phyloP scores from a whole-genome alignment of 208 protist species.

The Acanthamoeba royreba region DNA sequence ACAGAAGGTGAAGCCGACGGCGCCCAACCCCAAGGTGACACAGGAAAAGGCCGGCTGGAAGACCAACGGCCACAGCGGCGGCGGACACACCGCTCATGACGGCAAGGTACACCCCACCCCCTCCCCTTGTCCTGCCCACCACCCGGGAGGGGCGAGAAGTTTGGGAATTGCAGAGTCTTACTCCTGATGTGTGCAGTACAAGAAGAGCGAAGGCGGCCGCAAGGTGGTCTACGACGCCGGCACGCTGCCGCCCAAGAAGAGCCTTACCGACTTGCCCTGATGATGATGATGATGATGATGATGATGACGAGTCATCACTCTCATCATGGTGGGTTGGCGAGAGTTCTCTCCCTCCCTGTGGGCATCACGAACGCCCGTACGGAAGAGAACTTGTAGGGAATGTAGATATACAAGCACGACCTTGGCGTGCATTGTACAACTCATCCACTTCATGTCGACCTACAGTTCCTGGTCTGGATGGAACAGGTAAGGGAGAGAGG shows the following conservation, averaged over 20 bases:
- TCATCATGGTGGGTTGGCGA: no score
- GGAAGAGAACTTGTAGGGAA: no score
- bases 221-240: not conserved
- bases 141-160: no score
- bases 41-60: not conserved
- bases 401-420: no score
- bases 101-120: not conserved
- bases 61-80: not conserved
- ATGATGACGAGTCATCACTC: no score
- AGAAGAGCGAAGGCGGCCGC: not conserved
- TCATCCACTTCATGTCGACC: no score
- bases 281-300: no score
- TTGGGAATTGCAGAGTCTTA: not conserved
- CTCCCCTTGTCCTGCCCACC: not conserved
- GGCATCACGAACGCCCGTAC: no score
- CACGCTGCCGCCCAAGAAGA: not conserved
- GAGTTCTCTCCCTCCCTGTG: no score
- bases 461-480: no score
- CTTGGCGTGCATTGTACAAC: no score
- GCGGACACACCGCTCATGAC: slow-evolving; percentile 10
- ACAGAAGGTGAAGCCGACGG: not conserved
- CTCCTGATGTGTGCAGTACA: not conserved
- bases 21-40: not conserved
- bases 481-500: no score
- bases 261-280: slow-evolving; percentile 17